Evolutionary conservation across 225 moss, liverwort and hornwort species (phyloP).

Genomic region (Neckera pumila): DNA sequence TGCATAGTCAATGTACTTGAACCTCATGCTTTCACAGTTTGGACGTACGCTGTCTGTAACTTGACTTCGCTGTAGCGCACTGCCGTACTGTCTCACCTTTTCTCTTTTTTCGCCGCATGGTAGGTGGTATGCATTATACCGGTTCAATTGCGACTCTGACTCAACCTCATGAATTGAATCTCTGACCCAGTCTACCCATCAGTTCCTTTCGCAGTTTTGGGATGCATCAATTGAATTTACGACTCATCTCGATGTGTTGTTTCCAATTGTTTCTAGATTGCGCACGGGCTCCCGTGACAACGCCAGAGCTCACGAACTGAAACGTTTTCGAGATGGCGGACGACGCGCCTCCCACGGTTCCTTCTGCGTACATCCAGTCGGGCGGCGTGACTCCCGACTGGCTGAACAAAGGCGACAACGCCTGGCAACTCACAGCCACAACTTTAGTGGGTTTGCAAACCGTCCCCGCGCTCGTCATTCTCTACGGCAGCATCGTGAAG

Average conservation of each 20-base stretch:
- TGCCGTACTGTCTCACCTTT: background rate
- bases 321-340: background rate
- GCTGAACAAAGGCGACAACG: slow-evolving; percentile 55
- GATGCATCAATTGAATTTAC: background rate
- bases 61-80: background rate
- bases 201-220: background rate
- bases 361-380: background rate
- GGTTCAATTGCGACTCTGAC: background rate
- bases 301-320: background rate
- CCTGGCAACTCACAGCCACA: slow-evolving; percentile 37
- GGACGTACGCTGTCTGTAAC: background rate
- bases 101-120: background rate
- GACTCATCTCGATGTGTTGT: background rate
- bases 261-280: background rate
- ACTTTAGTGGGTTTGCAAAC: slow-evolving; percentile 42
- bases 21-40: background rate
- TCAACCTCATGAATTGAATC: background rate
- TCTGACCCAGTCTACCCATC: background rate
- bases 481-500: slow-evolving; percentile 53
- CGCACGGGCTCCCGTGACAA: too few species aligned
- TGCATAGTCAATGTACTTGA: background rate
- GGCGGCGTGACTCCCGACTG: slow-evolving; percentile 25
- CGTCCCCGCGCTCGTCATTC: slow-evolving; percentile 42
- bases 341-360: background rate
- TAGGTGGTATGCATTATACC: background rate